Percentiles rank a stretch among this genome's conserved stretches.
These are phyloP conservation scores for Gossypium arboreum DNA, from an alignment of 345 rosid genomes.

Conservation along the genomic window DNA sequence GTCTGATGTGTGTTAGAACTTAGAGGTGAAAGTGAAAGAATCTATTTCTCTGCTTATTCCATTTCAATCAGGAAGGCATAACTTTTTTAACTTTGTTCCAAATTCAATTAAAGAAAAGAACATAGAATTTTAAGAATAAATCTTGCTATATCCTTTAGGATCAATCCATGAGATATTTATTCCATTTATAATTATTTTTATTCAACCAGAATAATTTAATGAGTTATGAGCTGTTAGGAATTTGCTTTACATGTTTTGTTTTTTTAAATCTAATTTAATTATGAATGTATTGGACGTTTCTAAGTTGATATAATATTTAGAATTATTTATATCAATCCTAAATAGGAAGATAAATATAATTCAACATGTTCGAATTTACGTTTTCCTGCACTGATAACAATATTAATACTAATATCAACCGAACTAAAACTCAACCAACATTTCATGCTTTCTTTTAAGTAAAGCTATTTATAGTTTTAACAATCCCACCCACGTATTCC, in stretches of 20 bases:
- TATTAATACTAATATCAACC: too few species aligned
- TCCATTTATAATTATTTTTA: neutral
- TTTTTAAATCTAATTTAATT: too few species aligned
- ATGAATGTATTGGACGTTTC: rapidly evolving
- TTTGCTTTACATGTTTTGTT: neutral
- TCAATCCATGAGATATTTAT: neutral
- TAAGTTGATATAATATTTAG: too few species aligned
- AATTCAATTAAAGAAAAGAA: neutral
- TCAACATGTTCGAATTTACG: rapidly evolving
- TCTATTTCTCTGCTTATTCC: slow-evolving; percentile 11
- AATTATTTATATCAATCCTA: rapidly evolving
- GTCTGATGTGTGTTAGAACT: neutral
- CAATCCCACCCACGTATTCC: too few species aligned
- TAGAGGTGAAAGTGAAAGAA: slow-evolving; percentile 11
- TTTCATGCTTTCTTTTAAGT: too few species aligned
- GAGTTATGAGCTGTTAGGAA: slow-evolving; percentile 10
- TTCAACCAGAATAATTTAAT: neutral
- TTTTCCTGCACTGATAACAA: rapidly evolving
- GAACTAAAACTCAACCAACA: too few species aligned
- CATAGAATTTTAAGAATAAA: neutral
- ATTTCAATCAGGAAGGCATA: slow-evolving; percentile 12
- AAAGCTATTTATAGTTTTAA: too few species aligned
- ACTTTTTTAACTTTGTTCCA: neutral
- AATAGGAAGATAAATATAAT: too few species aligned
- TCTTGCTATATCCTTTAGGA: neutral